Conservation (phyloP, 2,329 filamentous ascomycete species). For the Aspergillus neotritici region DNA sequence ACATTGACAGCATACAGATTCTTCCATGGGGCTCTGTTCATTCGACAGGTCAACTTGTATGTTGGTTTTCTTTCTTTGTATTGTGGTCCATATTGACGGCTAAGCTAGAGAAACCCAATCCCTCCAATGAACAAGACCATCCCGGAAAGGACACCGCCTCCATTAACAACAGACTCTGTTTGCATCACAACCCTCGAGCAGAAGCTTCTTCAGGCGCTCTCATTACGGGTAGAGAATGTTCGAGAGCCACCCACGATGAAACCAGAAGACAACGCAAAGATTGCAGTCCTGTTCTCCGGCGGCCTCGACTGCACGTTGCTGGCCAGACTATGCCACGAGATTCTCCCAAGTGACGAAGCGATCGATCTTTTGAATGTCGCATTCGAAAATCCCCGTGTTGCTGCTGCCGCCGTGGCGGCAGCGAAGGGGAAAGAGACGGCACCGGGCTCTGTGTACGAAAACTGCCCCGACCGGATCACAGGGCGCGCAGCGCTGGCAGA, state of each 20-base stretch:
- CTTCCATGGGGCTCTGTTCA: constrained; percentile 24
- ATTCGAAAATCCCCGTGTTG: constrained; percentile 84
- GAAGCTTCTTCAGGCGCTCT: constrained; percentile 57
- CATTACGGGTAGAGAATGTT: constrained; percentile 59
- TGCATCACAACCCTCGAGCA: constrained; percentile 51
- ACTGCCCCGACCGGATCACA: constrained; percentile 84
- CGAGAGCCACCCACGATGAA: constrained; percentile 49
- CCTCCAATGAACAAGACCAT: constrained; percentile 40
- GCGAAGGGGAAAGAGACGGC: constrained; percentile 34
- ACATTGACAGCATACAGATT: constrained; percentile 19
- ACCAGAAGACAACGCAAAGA: constrained; percentile 28
- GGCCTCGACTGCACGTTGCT: constrained; percentile 89
- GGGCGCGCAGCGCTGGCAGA: constrained; percentile 76
- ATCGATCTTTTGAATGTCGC: constrained; percentile 93
- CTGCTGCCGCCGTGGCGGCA: constrained; percentile 53
- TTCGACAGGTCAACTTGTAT: constrained; percentile 20
- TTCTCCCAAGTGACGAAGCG: constrained; percentile 61
- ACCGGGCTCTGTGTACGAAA: constrained; percentile 56
- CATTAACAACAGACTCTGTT: constrained; percentile 38
- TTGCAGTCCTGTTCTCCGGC: constrained; percentile 87
- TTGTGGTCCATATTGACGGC: constrained; percentile 5
- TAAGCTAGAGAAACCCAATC: constrained; percentile 36
- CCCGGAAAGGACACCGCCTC: constrained; percentile 25
- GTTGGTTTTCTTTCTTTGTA: constrained; percentile 1
- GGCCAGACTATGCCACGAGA: constrained; percentile 71